These are phyloP conservation scores for Juncus effusus DNA, from an alignment of 176 grass and related monocot genomes.

Conservation along the genomic window DNA sequence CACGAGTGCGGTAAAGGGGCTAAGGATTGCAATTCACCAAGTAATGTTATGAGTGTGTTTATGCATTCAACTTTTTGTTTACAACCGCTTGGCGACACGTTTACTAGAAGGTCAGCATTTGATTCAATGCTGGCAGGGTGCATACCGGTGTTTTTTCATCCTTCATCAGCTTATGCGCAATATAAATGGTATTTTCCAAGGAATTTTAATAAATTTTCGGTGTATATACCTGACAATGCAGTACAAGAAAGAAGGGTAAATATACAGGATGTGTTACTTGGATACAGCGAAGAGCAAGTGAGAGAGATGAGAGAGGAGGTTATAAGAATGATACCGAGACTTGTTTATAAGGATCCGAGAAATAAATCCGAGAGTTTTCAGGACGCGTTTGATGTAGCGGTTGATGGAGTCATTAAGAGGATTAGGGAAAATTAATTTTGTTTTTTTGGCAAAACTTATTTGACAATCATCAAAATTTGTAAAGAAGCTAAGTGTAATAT, in stretches of 20 bases:
- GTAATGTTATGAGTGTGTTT: conserved; percentile 43
- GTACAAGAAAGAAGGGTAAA: conserved; percentile 46
- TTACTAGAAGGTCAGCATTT: conserved; percentile 57
- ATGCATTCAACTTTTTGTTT: conserved; percentile 53
- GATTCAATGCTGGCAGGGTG: conserved; percentile 66
- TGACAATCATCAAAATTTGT: no score
- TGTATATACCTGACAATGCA: conserved; percentile 52
- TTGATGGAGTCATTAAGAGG: conserved; percentile 42
- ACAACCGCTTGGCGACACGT: conserved; percentile 57
- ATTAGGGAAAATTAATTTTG: conserved; percentile 14
- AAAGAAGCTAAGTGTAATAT: no score
- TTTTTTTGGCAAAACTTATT: no score
- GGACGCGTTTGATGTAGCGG: conserved; percentile 54
- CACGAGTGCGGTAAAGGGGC: conserved; percentile 33
- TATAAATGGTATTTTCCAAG: conserved; percentile 54
- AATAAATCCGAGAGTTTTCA: neutral
- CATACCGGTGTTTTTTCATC: conserved; percentile 74
- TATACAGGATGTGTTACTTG: conserved; percentile 50
- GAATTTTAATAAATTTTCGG: conserved; percentile 47
- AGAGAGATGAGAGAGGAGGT: conserved; percentile 62
- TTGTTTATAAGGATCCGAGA: conserved; percentile 56
- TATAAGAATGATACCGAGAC: conserved; percentile 48
- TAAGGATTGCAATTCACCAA: conserved; percentile 33
- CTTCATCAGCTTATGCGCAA: conserved; percentile 41
- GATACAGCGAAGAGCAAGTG: conserved; percentile 21